Percentiles rank a stretch among this genome's conserved stretches.
These are phyloP conservation scores for Trichosanthes cucumerina DNA, from an alignment of 306 rosid genomes.

Conservation along the genomic window DNA sequence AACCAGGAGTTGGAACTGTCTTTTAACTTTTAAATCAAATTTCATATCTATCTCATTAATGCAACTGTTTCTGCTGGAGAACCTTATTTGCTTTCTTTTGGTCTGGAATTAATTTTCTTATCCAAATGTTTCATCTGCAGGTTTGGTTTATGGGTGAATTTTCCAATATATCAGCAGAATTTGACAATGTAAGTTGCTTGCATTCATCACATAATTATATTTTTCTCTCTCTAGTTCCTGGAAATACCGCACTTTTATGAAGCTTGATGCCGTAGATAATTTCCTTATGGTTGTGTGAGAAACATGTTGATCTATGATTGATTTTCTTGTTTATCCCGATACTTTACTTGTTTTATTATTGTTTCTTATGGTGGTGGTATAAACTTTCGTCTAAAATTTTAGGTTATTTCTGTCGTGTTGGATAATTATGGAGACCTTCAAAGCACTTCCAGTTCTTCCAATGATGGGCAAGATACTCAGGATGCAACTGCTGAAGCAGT, in stretches of 20 bases:
- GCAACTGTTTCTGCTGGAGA: not conserved
- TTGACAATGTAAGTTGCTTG: constrained; percentile 58
- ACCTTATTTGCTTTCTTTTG: not conserved
- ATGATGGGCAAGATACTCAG: not conserved
- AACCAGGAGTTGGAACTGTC: too few relatives aligned
- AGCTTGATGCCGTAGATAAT: not conserved
- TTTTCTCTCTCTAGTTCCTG: not conserved
- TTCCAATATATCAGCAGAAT: constrained; percentile 74
- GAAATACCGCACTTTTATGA: not conserved
- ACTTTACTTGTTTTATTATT: constrained; percentile 23
- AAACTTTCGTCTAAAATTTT: not conserved
- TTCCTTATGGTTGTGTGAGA: not conserved
- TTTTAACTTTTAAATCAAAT: not conserved
- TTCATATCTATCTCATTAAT: not conserved
- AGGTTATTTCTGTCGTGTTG: constrained; percentile 81
- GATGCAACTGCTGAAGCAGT: not conserved
- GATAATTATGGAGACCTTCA: constrained; percentile 58
- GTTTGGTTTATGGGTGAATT: constrained; percentile 93
- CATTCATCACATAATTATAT: not conserved
- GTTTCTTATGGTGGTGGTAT: constrained; percentile 21
- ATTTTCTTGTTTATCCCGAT: not conserved
- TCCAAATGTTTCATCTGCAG: constrained; percentile 30
- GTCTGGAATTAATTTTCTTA: not conserved
- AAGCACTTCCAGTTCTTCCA: constrained; percentile 14
- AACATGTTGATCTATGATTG: not conserved